Percentiles rank a stretch among this genome's conserved stretches.
Conservation (phyloP, 345 rosid species). For the Corymbia maculata region DNA sequence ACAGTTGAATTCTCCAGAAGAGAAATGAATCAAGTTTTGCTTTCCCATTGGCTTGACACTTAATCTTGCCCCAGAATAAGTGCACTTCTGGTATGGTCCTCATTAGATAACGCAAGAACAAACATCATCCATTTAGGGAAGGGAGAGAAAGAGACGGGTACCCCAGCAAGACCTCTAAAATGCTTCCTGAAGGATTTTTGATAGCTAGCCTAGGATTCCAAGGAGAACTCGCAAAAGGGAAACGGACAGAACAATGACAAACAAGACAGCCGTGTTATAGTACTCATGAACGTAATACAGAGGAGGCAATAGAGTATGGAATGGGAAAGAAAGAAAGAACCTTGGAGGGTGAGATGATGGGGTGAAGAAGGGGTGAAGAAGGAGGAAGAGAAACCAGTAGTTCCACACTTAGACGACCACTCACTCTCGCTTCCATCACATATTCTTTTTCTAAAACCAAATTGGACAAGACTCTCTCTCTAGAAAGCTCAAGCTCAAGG, state of each 20-base stretch:
- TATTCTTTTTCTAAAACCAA: neutral
- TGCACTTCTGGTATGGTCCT: neutral
- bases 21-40: neutral
- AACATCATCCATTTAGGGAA: neutral
- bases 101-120: neutral
- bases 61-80: neutral
- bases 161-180: constrained; percentile 6
- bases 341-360: neutral
- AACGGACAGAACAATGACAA: neutral
- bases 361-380: neutral
- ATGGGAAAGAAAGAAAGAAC: neutral
- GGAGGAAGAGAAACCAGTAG: neutral
- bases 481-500: neutral
- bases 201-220: neutral
- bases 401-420: neutral
- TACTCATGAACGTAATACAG: neutral
- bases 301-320: neutral
- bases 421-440: neutral
- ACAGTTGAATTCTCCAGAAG: neutral
- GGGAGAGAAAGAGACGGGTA: neutral
- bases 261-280: neutral
- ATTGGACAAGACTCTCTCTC: neutral
- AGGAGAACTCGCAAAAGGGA: neutral
- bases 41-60: neutral
- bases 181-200: constrained; percentile 1